Conservation (phyloP, 2,329 filamentous ascomycete species). For the Neurospora sp. region DNA sequence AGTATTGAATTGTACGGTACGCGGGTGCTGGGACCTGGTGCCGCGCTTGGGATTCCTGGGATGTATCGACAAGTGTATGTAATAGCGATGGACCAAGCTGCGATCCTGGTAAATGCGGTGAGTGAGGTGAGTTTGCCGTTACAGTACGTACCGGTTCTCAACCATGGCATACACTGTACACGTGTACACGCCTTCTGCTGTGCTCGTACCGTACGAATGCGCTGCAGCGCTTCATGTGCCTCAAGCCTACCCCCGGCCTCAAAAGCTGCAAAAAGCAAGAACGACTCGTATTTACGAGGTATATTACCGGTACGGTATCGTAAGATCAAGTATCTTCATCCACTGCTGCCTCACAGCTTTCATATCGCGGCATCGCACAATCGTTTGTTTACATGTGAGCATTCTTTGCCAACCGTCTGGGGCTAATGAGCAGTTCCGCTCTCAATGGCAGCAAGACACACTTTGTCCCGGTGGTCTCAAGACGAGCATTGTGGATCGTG, state of each 20-base stretch:
- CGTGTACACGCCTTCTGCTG: background rate
- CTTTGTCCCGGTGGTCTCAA: background rate
- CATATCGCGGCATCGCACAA: background rate
- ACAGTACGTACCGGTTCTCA: background rate
- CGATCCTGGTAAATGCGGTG: background rate
- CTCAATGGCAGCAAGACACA: background rate
- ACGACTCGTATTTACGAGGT: background rate
- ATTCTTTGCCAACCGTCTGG: background rate
- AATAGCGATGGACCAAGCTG: background rate
- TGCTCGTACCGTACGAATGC: background rate
- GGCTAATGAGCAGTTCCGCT: background rate
- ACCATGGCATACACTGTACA: background rate
- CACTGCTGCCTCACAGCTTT: background rate
- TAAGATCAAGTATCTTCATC: background rate
- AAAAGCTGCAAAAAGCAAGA: background rate
- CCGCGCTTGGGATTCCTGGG: background rate
- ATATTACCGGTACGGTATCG: background rate
- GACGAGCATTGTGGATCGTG: background rate
- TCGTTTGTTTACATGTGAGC: background rate
- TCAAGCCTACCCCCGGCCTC: background rate
- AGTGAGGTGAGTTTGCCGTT: background rate
- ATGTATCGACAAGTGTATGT: background rate
- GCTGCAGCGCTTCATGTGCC: background rate
- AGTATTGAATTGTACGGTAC: background rate
- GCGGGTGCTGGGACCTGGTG: background rate